Evolutionary conservation across 1,139 yeast genomes (phyloP).

Genomic region (Sugiyamaella novakii): DNA sequence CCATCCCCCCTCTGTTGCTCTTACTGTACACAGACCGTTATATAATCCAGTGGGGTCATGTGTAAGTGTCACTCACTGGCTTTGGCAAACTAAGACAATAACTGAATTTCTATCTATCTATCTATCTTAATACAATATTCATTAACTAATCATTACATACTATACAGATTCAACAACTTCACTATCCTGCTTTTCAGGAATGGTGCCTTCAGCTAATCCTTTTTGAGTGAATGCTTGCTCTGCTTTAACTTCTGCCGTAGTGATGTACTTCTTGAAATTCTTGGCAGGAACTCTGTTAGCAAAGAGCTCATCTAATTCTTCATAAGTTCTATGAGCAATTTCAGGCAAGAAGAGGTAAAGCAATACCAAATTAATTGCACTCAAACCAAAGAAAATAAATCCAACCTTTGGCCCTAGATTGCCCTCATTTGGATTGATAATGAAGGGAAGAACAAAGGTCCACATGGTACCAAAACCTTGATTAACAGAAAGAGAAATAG

Average conservation of each 20-base stretch:
- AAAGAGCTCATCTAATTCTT: conserved; percentile 51
- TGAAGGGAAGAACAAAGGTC: no score
- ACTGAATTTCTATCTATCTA: no score
- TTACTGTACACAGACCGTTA: no score
- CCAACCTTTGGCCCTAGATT: no score
- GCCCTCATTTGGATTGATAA: no score
- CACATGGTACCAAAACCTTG: no score
- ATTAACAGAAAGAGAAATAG: conserved; percentile 45
- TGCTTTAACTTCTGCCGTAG: conserved; percentile 13
- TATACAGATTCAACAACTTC: conserved; percentile 14
- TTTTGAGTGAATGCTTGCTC: conserved; percentile 13
- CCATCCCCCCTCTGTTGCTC: no score
- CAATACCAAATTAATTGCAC: conserved; percentile 2
- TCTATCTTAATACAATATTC: no score
- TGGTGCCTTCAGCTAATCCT: conserved; percentile 6
- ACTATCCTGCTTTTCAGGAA: conserved; percentile 9
- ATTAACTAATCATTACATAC: no score
- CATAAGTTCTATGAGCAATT: conserved; percentile 57
- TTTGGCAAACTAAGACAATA: no score
- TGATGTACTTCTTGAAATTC: conserved; percentile 22
- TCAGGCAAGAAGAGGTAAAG: conserved; percentile 49
- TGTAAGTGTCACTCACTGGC: no score
- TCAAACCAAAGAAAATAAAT: conserved; percentile 26
- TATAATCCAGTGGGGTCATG: no score
- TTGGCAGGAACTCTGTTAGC: conserved; percentile 33